phyloP scores from a whole-genome alignment of 257 asterid species.

The Petunia secreta region DNA sequence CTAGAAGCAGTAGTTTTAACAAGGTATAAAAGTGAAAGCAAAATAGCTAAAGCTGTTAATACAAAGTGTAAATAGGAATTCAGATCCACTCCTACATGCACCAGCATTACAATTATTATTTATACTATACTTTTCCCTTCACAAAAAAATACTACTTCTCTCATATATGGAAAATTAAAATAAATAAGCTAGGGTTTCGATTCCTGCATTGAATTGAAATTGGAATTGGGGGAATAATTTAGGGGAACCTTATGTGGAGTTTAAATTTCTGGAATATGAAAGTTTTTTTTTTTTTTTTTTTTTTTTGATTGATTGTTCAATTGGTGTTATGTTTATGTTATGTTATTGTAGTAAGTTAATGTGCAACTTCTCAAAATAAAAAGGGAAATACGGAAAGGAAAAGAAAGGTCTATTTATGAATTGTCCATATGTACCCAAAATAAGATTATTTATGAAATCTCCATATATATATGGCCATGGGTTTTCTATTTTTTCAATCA shows the following conservation, averaged over 20 bases:
- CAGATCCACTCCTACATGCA: slow-evolving; percentile 92
- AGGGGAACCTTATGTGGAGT: slow-evolving; percentile 1
- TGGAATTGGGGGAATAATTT: slow-evolving; percentile 12
- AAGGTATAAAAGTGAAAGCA: slow-evolving; percentile 54
- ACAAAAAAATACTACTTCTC: not conserved
- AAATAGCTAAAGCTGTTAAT: slow-evolving; percentile 58
- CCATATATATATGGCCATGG: not conserved
- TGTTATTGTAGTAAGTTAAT: not conserved
- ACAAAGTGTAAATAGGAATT: slow-evolving; percentile 69
- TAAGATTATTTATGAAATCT: not conserved
- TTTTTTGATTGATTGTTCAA: not conserved
- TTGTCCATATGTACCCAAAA: not conserved
- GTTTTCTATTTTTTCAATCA: no score
- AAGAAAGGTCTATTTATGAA: not conserved
- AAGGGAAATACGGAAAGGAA: not conserved
- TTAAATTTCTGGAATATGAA: slow-evolving; percentile 8
- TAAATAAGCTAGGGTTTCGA: slow-evolving; percentile 14
- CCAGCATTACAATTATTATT: slow-evolving; percentile 21
- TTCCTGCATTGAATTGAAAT: slow-evolving; percentile 23
- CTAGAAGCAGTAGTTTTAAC: slow-evolving; percentile 77
- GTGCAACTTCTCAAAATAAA: not conserved
- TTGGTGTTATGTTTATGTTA: not conserved
- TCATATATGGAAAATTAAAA: not conserved
- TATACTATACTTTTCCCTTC: not conserved
- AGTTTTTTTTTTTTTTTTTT: no score